Conservation (phyloP, 2,329 filamentous ascomycete species). For the Colletotrichum godetiae region DNA sequence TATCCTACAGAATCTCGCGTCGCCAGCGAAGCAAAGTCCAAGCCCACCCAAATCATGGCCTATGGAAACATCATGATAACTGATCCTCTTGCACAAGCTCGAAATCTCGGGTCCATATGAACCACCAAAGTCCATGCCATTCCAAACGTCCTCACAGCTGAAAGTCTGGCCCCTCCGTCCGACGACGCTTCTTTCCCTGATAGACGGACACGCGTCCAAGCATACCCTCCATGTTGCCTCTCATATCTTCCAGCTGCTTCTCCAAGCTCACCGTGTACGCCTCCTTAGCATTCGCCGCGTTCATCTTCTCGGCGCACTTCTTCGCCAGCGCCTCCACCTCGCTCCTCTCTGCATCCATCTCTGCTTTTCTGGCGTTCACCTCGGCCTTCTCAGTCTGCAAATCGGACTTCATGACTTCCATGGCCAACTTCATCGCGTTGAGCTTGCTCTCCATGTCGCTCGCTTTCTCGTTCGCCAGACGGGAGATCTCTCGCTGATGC, state of each 20-base stretch:
- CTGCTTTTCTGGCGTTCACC: neutral
- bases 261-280: neutral
- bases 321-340: neutral
- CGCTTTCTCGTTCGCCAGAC: neutral
- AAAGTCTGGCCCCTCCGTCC: slow-evolving; percentile 6
- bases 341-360: neutral
- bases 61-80: neutral
- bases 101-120: accelerated
- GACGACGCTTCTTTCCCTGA: slow-evolving; percentile 6
- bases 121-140: neutral
- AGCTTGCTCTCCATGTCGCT: slow-evolving; percentile 12
- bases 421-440: neutral
- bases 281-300: accelerated
- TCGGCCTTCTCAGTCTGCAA: neutral
- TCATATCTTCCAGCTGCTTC: slow-evolving; percentile 15
- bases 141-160: neutral
- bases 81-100: neutral
- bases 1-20: neutral
- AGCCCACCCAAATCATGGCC: no score
- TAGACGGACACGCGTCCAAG: neutral
- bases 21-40: neutral
- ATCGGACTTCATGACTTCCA: neutral
- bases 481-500: neutral
- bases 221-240: neutral
- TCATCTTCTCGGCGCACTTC: neutral